Base-by-base conservation (phyloP, 192 early-diverging fungal species). In the Rhizoclosmatium globosum region DNA sequence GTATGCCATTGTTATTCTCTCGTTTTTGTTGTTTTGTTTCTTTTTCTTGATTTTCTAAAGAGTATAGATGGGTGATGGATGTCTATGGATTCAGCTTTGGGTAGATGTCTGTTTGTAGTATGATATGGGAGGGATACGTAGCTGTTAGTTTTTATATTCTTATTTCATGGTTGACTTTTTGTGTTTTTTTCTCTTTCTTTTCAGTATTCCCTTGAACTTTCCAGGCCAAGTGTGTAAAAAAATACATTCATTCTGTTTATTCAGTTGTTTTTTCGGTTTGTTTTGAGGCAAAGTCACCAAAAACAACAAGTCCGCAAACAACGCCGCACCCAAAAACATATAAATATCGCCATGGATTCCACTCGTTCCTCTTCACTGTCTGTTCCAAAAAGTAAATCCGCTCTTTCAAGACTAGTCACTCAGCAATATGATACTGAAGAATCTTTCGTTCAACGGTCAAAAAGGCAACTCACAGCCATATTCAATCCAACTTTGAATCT, bases 161-260 rank as follows among this genome's bases (percentile, higher is more conserved):
- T 64, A 21, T 31, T 64, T 64, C 41, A 53, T 53, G 50, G 50
- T 53, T 53, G 50, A 53, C 41, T 64, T 64, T 64, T 31, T 64
- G 13, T 31, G 62, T 64, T 17, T 64, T 17, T 17, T 17, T 64
- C 15, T 64, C 17, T 21, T 64, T 64, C 61, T 31, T n/a, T 64
- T 64, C 21, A 6, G 6, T 64, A 19, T 64, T 64, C 23, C 61
- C 39, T 64, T 39, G 39, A 53, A 53, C 17, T 53, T 53, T 53
- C 50, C 50, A 17, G 9, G 17, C 50, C 50, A 17, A 53, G 0
- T 13, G 50, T 53, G 50, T 53, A 13, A 13, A 53, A 17, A 53
- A 13, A 13, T 53, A 17, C 6, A 53, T 17, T 53, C 17, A 17
- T 53, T 53, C 17, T 53, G 50, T 53, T 53, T 13, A 13, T 53